Conservation (phyloP, 1,284 basidiomycete genomes). For the Dichomitus squalens region DNA sequence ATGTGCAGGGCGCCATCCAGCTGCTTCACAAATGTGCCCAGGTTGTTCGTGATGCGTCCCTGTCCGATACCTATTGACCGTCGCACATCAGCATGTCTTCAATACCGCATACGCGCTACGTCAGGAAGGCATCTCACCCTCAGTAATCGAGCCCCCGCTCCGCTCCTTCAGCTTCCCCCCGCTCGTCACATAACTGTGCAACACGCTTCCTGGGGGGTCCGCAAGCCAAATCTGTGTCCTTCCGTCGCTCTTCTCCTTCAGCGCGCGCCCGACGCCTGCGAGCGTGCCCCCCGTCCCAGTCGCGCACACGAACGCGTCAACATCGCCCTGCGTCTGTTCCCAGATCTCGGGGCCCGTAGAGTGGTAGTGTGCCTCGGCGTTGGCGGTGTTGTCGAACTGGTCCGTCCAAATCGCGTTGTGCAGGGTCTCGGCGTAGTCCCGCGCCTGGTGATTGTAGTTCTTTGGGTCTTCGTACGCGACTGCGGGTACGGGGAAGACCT, state of each 20-base stretch:
- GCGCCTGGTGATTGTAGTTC: conserved; percentile 99
- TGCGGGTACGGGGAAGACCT: conserved; percentile 94
- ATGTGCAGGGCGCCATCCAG: conserved; percentile 86
- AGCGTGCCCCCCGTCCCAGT: conserved; percentile 97
- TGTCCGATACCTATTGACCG: conserved; percentile 84
- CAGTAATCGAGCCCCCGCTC: conserved; percentile 91
- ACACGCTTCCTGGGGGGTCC: conserved; percentile 94
- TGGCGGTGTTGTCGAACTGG: conserved; percentile 96
- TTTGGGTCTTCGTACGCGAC: conserved; percentile 95
- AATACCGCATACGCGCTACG: not conserved
- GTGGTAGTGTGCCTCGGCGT: conserved; percentile 86
- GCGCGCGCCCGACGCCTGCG: conserved; percentile 84
- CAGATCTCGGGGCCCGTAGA: conserved; percentile 98
- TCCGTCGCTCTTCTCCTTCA: conserved; percentile 85
- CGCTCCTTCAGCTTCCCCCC: conserved; percentile 83
- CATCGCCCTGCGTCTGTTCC: conserved; percentile 80
- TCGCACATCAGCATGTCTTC: conserved; percentile 9
- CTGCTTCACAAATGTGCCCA: conserved; percentile 82
- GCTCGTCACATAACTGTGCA: conserved; percentile 85
- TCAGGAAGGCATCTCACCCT: conserved; percentile 59
- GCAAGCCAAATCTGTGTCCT: conserved; percentile 92
- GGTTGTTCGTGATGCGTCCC: conserved; percentile 94
- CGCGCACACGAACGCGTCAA: conserved; percentile 92
- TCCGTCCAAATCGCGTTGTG: conserved; percentile 99
- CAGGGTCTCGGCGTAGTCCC: conserved; percentile 80